Base-by-base conservation (phyloP, 352 stramenopile genomes). In the Globisporangium heterothallicum region DNA sequence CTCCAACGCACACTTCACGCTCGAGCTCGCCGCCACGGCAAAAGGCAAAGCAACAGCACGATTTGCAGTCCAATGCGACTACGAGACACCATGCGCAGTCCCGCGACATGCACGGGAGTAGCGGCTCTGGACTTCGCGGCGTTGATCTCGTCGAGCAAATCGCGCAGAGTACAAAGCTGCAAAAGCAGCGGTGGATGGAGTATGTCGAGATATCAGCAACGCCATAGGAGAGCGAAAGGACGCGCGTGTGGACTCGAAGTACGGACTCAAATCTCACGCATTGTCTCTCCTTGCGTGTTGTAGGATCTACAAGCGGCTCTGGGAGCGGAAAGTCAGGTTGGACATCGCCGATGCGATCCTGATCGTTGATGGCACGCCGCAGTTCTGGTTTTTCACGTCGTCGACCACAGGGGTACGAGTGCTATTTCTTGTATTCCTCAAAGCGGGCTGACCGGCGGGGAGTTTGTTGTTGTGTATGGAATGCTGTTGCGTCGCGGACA, bases 331-430 rank as follows among this genome's bases (percentile, higher is more conserved):
- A 56, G 56, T 64, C 13, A 82, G 81, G 49, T 40, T 88, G 1
- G 77, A 88, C 34, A 81, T 88, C 40, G 65, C 57, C 13, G 77
- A 88, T 63, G 66, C 70, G 5, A 64, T 88, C 22, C 16, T 86
- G 16, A 68, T 88, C 45, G 32, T 58, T 8, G 62, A 68, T n/a
- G 77, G 77, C 16, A 62, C 24, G 19, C 62, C 64, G 7, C 53
- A 42, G 7, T 70, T 77, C 30, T 88, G 77, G 77, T 88, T 72
- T 58, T 84, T 75, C 58, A 86, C 77, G 3, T 88, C 77, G 4
- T 49, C 72, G 3, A 36, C 27, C 56, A 81, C 77, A 5, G 77
- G 74, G 24, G 76, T 87, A 44, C 24, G 68, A 10, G 12, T 38
- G 32, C 32, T 18, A 18, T 38, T 36, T 36, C 30, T 36, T 13